phyloP scores from a whole-genome alignment of 139 green algal genomes.

The Coelastrella sp. region DNA sequence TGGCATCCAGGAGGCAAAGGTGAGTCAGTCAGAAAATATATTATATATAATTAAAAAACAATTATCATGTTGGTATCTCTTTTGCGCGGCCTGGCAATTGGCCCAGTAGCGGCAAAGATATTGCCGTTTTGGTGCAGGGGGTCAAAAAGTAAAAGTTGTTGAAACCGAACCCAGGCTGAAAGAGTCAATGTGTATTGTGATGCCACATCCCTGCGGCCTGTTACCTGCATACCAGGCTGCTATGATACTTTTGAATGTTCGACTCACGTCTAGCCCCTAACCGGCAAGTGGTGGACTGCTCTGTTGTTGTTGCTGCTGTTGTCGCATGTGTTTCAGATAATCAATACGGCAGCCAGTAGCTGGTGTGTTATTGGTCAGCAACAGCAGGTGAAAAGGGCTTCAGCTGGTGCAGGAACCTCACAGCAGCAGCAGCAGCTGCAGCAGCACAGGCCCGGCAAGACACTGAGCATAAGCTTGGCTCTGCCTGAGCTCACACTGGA shows the following conservation, averaged over 20 bases:
- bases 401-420: neutral
- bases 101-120: too few relatives aligned
- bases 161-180: too few relatives aligned
- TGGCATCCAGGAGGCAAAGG: neutral
- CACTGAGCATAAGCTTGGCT: conserved; percentile 64
- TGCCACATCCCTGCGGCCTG: too few relatives aligned
- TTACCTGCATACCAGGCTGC: neutral
- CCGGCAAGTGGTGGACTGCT: too few relatives aligned
- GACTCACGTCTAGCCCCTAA: too few relatives aligned
- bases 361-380: conserved; percentile 34
- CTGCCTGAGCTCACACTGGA: conserved; percentile 61
- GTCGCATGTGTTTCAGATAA: neutral
- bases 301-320: neutral
- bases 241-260: neutral
- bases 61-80: neutral
- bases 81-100: too few relatives aligned
- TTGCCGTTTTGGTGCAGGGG: too few relatives aligned
- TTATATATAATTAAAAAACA: too few relatives aligned
- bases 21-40: neutral
- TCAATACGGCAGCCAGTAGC: conserved; percentile 8
- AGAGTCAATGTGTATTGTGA: too few relatives aligned
- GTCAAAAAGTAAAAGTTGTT: too few relatives aligned
- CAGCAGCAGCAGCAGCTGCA: neutral
- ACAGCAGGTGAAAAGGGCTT: neutral
- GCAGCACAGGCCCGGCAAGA: neutral